Conservation (phyloP, 805 yeast genomes). For the Sugiyamaella smithiae region DNA sequence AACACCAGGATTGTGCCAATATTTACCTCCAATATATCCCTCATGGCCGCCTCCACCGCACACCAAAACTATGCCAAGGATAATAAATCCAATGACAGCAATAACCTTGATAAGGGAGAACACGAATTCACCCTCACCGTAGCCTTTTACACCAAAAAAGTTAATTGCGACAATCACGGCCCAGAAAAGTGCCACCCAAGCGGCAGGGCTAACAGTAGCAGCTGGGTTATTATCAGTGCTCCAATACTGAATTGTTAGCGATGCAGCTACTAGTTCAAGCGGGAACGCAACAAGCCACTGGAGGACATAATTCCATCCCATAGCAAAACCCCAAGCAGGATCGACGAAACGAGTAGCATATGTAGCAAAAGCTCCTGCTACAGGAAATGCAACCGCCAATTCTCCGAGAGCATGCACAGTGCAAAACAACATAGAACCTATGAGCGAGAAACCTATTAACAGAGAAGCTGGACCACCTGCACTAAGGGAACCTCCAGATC, state of each 20-base stretch:
- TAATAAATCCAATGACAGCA: slow-evolving; percentile 61
- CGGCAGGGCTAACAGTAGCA: slow-evolving; percentile 55
- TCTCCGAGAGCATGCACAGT: slow-evolving; percentile 68
- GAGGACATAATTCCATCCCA: slow-evolving; percentile 68
- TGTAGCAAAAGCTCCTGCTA: slow-evolving; percentile 58
- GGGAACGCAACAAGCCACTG: slow-evolving; percentile 67
- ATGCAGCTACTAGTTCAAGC: slow-evolving; percentile 62
- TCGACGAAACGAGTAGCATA: slow-evolving; percentile 62
- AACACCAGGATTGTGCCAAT: slow-evolving; percentile 68
- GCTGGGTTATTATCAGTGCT: slow-evolving; percentile 61
- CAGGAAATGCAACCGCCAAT: slow-evolving; percentile 65
- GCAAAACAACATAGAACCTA: slow-evolving; percentile 63
- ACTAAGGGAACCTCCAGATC: slow-evolving; percentile 57
- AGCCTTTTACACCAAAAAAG: slow-evolving; percentile 57
- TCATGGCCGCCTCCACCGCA: slow-evolving; percentile 60
- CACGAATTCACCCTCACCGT: slow-evolving; percentile 70
- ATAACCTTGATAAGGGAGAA: slow-evolving; percentile 57
- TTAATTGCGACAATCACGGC: slow-evolving; percentile 48
- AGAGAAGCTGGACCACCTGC: slow-evolving; percentile 60
- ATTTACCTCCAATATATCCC: slow-evolving; percentile 51
- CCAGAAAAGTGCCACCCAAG: slow-evolving; percentile 57
- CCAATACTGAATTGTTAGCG: slow-evolving; percentile 57
- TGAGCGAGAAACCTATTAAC: slow-evolving; percentile 54
- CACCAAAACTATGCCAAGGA: slow-evolving; percentile 50
- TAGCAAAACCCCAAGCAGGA: slow-evolving; percentile 67